Evolutionary conservation across 2,329 filamentous ascomycete species (phyloP).

Genomic region (Paraphoma sp.): DNA sequence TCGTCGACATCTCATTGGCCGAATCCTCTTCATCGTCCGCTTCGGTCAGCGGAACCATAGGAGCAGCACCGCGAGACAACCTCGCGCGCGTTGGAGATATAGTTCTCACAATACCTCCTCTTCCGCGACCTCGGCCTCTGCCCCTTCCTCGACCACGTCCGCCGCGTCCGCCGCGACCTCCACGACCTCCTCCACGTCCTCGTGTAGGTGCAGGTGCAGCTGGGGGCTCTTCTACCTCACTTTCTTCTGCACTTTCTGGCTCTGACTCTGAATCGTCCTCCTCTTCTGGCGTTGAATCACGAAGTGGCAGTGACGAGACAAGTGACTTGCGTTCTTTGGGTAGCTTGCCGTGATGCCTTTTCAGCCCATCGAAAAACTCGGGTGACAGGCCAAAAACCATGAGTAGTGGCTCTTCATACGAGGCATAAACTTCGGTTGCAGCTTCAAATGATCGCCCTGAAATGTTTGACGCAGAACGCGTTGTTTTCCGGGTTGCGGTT

Average conservation of each 20-base stretch:
- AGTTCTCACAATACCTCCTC: slow-evolving; percentile 27
- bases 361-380: slow-evolving; percentile 41
- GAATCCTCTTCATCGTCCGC: slow-evolving; percentile 39
- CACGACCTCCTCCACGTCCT: slow-evolving; percentile 37
- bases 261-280: slow-evolving; percentile 27
- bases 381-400: slow-evolving; percentile 43
- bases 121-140: slow-evolving; percentile 35
- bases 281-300: slow-evolving; percentile 22
- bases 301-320: slow-evolving; percentile 16
- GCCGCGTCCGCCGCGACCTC: slow-evolving; percentile 36
- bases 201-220: slow-evolving; percentile 28
- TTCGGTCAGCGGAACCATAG: slow-evolving; percentile 42
- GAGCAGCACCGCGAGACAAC: slow-evolving; percentile 40
- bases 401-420: slow-evolving; percentile 40
- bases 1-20: slow-evolving; percentile 44
- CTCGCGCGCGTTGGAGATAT: slow-evolving; percentile 39
- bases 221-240: slow-evolving; percentile 27
- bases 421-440: slow-evolving; percentile 36
- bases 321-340: slow-evolving; percentile 29
- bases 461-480: slow-evolving; percentile 45
- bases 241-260: slow-evolving; percentile 30
- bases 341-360: slow-evolving; percentile 35
- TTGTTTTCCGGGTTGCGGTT: slow-evolving; percentile 39
- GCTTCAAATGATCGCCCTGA: slow-evolving; percentile 41
- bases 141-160: slow-evolving; percentile 32